These are phyloP conservation scores for Cucumis melo DNA, from an alignment of 306 rosid species.

Conservation along the genomic window DNA sequence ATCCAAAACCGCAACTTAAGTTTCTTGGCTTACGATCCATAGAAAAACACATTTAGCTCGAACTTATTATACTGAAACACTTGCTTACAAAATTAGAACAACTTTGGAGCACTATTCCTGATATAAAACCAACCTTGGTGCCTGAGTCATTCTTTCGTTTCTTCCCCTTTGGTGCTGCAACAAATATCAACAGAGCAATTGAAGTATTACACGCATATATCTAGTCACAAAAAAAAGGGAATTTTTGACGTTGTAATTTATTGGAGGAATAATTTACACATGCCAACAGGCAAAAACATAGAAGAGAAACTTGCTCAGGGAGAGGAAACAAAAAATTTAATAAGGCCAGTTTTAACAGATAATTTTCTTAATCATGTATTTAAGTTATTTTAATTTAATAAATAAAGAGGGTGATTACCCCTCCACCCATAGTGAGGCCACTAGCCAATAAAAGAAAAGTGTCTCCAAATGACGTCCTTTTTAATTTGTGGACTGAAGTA, in stretches of 20 bases:
- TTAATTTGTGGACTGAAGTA: neutral
- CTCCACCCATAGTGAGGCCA: neutral
- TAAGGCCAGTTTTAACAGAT: neutral
- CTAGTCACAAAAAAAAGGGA: neutral
- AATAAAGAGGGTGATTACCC: neutral
- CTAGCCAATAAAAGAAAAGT: neutral
- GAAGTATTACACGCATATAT: neutral
- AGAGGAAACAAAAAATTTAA: neutral
- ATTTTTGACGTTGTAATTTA: neutral
- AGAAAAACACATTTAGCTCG: neutral
- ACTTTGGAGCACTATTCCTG: slow-evolving; percentile 5
- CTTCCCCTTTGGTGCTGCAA: slow-evolving; percentile 69
- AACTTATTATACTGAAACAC: neutral
- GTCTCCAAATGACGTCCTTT: neutral
- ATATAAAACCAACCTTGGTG: slow-evolving; percentile 50
- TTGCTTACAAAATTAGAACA: neutral
- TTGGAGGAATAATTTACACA: neutral
- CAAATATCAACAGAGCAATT: slow-evolving; percentile 11
- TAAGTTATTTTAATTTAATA: neutral
- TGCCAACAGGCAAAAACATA: too few relatives aligned
- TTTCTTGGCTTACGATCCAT: neutral
- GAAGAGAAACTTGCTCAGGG: neutral
- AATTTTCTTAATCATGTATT: too few relatives aligned
- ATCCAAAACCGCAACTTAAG: neutral
- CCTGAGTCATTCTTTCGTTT: slow-evolving; percentile 66